These are phyloP conservation scores for Magnolia kwangsiensis DNA, from an alignment of 164 flowering plant species.

Conservation along the genomic window DNA sequence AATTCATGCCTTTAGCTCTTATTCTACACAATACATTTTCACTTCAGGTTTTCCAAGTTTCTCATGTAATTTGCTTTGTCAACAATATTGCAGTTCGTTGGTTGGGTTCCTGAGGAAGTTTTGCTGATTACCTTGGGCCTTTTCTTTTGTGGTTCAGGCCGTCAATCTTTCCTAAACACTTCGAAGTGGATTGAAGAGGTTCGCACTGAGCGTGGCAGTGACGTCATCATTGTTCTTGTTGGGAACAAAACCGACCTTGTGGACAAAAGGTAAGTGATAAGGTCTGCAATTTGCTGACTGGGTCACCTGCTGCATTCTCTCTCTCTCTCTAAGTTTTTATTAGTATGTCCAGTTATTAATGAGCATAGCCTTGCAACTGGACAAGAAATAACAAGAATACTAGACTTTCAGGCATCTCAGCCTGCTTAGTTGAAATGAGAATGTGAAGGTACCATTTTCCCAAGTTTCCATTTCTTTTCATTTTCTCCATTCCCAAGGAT, in stretches of 20 bases:
- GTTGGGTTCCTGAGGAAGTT: background rate
- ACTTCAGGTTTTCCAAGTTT: background rate
- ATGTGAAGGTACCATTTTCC: too few relatives aligned
- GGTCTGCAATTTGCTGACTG: background rate
- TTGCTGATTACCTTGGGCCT: background rate
- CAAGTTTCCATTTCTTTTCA: too few relatives aligned
- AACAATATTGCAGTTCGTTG: background rate
- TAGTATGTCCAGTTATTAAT: too few relatives aligned
- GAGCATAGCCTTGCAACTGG: too few relatives aligned
- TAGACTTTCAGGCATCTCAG: too few relatives aligned
- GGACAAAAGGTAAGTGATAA: slow-evolving; percentile 62
- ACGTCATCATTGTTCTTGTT: slow-evolving; percentile 87
- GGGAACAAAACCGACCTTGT: slow-evolving; percentile 95
- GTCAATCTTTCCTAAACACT: slow-evolving; percentile 74
- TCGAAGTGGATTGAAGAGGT: slow-evolving; percentile 88
- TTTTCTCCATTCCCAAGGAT: too few relatives aligned
- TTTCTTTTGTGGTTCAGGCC: slow-evolving; percentile 34
- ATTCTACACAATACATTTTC: background rate
- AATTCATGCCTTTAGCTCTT: background rate
- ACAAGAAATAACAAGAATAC: too few relatives aligned
- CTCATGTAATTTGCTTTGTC: too few relatives aligned
- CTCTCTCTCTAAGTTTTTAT: too few relatives aligned
- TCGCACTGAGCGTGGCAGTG: slow-evolving; percentile 84
- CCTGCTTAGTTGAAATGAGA: too few relatives aligned
- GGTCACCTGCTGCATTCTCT: too few relatives aligned